Conservation (phyloP, 2,329 filamentous ascomycete species). For the Aspergillus ruber region DNA sequence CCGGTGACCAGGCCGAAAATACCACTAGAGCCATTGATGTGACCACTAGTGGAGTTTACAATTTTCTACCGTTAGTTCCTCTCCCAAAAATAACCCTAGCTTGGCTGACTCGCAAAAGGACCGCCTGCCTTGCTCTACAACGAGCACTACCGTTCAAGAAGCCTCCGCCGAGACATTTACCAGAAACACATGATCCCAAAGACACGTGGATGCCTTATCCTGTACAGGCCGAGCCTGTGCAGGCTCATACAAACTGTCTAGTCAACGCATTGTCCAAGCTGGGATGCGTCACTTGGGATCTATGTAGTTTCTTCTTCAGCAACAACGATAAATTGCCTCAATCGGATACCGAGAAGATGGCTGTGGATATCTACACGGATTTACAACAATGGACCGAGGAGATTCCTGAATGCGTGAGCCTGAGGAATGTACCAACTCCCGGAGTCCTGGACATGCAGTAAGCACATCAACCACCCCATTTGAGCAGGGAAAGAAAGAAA, state of each 20-base stretch:
- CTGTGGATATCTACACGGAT: constrained; percentile 2
- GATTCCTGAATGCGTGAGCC: constrained; percentile 6
- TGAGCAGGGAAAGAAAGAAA: neutral
- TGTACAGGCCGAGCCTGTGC: constrained; percentile 3
- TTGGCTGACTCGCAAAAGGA: neutral
- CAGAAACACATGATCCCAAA: constrained; percentile 1
- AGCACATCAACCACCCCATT: neutral
- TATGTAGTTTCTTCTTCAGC: constrained; percentile 4
- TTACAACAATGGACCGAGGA: constrained; percentile 6
- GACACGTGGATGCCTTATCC: constrained; percentile 11
- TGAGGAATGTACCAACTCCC: constrained; percentile 3
- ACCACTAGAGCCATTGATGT: constrained; percentile 1
- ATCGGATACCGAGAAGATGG: constrained; percentile 2
- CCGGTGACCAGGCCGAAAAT: constrained; percentile 2
- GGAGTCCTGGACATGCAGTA: constrained; percentile 2
- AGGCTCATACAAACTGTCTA: constrained; percentile 7
- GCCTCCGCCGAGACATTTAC: neutral
- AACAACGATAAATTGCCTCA: constrained; percentile 4
- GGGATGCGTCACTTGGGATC: constrained; percentile 1
- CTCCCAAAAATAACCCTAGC: neutral
- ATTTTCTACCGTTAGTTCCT: constrained; percentile 4
- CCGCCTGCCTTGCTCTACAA: constrained; percentile 4
- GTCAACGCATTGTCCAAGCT: constrained; percentile 1
- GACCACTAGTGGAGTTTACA: constrained; percentile 7
- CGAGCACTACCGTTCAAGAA: constrained; percentile 3